Evolutionary conservation across 345 rosid species (phyloP).

Genomic region (Cardamine resedifolia): DNA sequence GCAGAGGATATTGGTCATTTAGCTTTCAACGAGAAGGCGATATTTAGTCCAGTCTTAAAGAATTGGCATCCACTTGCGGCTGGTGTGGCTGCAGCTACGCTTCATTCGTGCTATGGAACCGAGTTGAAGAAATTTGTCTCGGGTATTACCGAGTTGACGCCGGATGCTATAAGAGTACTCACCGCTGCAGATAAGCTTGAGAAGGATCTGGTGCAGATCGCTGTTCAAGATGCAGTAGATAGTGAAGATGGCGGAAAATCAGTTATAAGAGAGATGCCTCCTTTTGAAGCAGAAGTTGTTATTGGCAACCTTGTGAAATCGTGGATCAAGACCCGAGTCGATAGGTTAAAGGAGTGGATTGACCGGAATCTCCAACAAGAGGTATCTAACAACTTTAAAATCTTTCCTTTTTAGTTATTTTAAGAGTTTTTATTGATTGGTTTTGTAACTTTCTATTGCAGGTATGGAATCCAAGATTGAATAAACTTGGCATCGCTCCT

Average conservation of each 20-base stretch:
- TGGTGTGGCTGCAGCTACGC: conserved; percentile 93
- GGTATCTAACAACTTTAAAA: conserved; percentile 39
- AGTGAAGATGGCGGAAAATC: conserved; percentile 99
- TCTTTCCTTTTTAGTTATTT: neutral
- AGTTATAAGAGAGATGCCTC: conserved; percentile 96
- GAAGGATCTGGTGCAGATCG: conserved; percentile 97
- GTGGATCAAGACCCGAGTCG: conserved; percentile 81
- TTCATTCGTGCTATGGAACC: conserved; percentile 83
- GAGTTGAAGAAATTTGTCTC: conserved; percentile 72
- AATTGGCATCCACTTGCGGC: conserved; percentile 95
- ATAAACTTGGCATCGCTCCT: conserved; percentile 73
- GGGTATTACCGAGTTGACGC: conserved; percentile 74
- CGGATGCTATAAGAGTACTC: conserved; percentile 88
- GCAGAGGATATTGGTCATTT: conserved; percentile 80
- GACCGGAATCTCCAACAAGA: conserved; percentile 84
- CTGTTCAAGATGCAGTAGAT: conserved; percentile 91
- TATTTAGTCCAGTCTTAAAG: conserved; percentile 86
- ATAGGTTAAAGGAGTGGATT: conserved; percentile 87
- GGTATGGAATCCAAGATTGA: conserved; percentile 84
- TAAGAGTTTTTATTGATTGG: conserved; percentile 15
- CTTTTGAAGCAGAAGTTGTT: conserved; percentile 83
- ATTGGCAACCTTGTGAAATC: conserved; percentile 70
- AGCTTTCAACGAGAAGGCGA: conserved; percentile 76
- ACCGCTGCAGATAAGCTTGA: conserved; percentile 92
- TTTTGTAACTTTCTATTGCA: conserved; percentile 25